Conservation (phyloP, 148 eudicot species). For the Fagopyrum tataricum region DNA sequence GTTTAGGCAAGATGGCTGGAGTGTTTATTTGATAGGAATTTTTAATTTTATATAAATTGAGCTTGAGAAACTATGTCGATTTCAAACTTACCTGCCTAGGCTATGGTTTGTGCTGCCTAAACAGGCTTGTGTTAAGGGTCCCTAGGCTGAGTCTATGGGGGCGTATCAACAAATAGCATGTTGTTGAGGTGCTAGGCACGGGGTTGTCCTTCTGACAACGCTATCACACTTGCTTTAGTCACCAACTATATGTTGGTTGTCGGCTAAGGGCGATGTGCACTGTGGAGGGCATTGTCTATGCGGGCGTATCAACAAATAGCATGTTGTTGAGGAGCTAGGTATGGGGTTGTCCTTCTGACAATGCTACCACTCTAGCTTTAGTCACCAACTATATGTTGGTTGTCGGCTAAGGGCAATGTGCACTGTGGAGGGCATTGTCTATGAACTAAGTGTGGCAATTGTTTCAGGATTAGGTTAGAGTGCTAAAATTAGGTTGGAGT, state of each 20-base stretch:
- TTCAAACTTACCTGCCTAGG: background rate
- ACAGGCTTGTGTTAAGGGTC: background rate
- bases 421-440: background rate
- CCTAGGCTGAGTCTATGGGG: background rate
- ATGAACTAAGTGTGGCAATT: background rate
- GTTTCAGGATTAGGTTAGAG: slow-evolving; percentile 1
- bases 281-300: too few species aligned
- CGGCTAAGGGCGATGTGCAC: too few species aligned
- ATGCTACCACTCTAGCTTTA: too few species aligned
- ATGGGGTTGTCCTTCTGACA: background rate
- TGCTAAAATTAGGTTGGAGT: too few species aligned
- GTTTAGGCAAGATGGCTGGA: background rate
- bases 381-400: background rate
- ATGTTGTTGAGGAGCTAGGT: background rate
- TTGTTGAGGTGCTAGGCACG: background rate
- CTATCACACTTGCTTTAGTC: background rate
- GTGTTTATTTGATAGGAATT: background rate
- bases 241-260: background rate
- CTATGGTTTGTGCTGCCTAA: background rate
- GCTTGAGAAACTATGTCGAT: background rate
- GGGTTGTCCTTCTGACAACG: background rate
- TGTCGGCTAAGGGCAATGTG: too few species aligned
- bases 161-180: background rate
- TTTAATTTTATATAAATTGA: background rate
- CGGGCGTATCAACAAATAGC: background rate